These are phyloP conservation scores for Fusarium buxicola DNA, from an alignment of 2,329 filamentous ascomycete species.

Conservation along the genomic window DNA sequence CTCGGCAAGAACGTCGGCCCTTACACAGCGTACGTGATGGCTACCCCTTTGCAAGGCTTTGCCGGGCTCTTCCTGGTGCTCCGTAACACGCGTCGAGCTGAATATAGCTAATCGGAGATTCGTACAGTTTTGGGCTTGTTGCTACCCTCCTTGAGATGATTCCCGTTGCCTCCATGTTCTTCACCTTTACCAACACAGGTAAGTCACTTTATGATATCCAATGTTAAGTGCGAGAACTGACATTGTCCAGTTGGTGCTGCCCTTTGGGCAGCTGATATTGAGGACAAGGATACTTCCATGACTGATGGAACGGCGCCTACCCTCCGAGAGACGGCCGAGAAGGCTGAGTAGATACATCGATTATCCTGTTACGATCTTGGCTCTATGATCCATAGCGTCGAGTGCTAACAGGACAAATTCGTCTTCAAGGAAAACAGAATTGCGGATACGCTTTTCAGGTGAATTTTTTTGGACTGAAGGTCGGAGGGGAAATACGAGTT, in stretches of 20 bases:
- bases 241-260: slow-evolving; percentile 78
- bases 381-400: not conserved
- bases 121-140: slow-evolving; percentile 75
- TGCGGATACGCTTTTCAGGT: not conserved
- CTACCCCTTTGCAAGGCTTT: not conserved
- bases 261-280: slow-evolving; percentile 92
- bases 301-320: slow-evolving; percentile 62
- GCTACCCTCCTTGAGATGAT: slow-evolving; percentile 87
- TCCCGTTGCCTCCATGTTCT: slow-evolving; percentile 83
- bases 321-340: slow-evolving; percentile 61
- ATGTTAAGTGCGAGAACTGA: slow-evolving; percentile 16
- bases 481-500: not conserved
- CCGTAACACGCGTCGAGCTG: slow-evolving; percentile 9
- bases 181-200: slow-evolving; percentile 89
- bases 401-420: not conserved
- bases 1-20: slow-evolving; percentile 76
- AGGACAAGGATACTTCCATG: slow-evolving; percentile 65
- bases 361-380: slow-evolving; percentile 4
- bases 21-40: slow-evolving; percentile 78
- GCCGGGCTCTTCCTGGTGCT: not conserved
- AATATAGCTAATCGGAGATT: slow-evolving; percentile 21
- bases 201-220: slow-evolving; percentile 37
- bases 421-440: not conserved
- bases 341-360: slow-evolving; percentile 55
- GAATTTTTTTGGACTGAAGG: not conserved